phyloP scores from a whole-genome alignment of 164 flowering plant genomes.

The Kalanchoe fedtschenkoi region DNA sequence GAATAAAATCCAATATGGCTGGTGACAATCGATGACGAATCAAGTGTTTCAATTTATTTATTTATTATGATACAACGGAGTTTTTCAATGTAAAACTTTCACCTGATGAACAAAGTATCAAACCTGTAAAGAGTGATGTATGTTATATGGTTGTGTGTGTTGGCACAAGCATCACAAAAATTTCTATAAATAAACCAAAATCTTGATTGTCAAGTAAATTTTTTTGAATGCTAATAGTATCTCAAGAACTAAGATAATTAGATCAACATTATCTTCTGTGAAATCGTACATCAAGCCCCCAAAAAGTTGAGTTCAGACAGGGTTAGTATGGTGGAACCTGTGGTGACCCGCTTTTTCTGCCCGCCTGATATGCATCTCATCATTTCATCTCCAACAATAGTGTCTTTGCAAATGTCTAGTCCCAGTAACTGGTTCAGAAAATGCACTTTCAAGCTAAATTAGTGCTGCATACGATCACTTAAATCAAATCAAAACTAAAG shows the following conservation, averaged over 20 bases:
- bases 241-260: too few relatives aligned
- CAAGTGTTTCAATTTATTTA: too few relatives aligned
- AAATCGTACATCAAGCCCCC: too few relatives aligned
- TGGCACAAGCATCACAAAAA: not conserved
- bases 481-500: not conserved
- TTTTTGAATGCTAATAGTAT: too few relatives aligned
- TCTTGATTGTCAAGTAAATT: not conserved
- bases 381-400: conserved; percentile 87
- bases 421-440: conserved; percentile 52
- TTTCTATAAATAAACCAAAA: not conserved
- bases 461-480: not conserved
- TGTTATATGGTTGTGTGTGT: not conserved
- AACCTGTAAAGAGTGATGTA: not conserved
- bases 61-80: too few relatives aligned
- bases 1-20: too few relatives aligned
- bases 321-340: too few relatives aligned
- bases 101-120: not conserved
- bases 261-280: too few relatives aligned
- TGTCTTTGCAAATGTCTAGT: conserved; percentile 78
- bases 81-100: too few relatives aligned
- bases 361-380: conserved; percentile 90
- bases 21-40: too few relatives aligned
- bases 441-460: not conserved
- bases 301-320: too few relatives aligned
- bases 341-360: conserved; percentile 80